These are phyloP conservation scores for Sclerotinia spermophila DNA, from an alignment of 2,329 filamentous ascomycete genomes.

Conservation along the genomic window DNA sequence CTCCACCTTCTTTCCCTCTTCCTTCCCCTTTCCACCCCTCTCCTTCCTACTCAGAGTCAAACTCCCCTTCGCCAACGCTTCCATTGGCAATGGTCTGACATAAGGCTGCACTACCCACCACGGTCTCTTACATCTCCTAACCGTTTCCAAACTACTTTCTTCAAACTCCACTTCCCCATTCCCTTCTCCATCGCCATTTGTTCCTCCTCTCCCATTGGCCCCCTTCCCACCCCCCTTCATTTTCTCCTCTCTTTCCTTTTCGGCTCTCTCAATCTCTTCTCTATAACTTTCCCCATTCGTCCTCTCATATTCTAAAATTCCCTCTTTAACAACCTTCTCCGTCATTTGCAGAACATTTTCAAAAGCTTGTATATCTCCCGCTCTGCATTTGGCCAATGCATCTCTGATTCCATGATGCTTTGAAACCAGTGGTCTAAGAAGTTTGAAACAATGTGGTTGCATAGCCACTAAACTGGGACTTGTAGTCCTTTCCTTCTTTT, in stretches of 20 bases:
- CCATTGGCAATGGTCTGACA: slow-evolving; percentile 78
- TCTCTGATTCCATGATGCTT: slow-evolving; percentile 82
- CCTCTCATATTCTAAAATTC: slow-evolving; percentile 63
- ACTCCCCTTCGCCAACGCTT: slow-evolving; percentile 79
- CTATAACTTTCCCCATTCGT: slow-evolving; percentile 50
- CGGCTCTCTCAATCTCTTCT: slow-evolving; percentile 37
- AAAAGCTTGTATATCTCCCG: slow-evolving; percentile 70
- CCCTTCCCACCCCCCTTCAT: slow-evolving; percentile 34
- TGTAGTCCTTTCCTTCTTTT: slow-evolving; percentile 38
- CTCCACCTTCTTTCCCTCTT: slow-evolving; percentile 62
- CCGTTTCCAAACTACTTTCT: slow-evolving; percentile 62
- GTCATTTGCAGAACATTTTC: slow-evolving; percentile 74
- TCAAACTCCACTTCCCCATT: slow-evolving; percentile 33
- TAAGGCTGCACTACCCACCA: slow-evolving; percentile 92
- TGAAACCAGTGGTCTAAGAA: slow-evolving; percentile 77
- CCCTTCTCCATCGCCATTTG: slow-evolving; percentile 34
- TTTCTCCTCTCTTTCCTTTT: slow-evolving; percentile 27
- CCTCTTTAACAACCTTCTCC: slow-evolving; percentile 69
- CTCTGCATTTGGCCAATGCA: slow-evolving; percentile 65
- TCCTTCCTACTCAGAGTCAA: slow-evolving; percentile 71
- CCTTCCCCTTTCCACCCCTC: slow-evolving; percentile 40
- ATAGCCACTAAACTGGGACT: slow-evolving; percentile 70
- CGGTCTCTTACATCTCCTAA: slow-evolving; percentile 71
- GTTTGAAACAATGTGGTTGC: slow-evolving; percentile 90
- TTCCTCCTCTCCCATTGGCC: slow-evolving; percentile 34